Evolutionary conservation across 2,329 filamentous ascomycete genomes (phyloP).

Genomic region (Dendrostoma leiphaemia): DNA sequence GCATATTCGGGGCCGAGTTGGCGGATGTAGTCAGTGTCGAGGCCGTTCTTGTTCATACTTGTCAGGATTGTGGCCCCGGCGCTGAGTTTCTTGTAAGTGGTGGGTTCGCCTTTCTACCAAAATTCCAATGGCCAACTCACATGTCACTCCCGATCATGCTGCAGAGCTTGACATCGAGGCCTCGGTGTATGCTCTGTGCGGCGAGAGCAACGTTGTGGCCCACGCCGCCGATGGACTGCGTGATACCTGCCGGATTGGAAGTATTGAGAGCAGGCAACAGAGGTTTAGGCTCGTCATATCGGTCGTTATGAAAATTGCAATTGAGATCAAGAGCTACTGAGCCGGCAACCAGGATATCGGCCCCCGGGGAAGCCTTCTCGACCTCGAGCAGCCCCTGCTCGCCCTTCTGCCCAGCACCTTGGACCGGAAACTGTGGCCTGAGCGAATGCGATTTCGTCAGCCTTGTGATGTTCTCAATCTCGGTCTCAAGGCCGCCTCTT

Average conservation of each 20-base stretch:
- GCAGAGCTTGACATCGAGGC: conserved; percentile 66
- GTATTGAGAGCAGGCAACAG: conserved; percentile 62
- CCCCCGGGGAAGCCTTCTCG: conserved; percentile 23
- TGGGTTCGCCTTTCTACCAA: too few relatives aligned
- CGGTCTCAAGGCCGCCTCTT: conserved; percentile 3
- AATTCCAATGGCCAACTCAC: too few relatives aligned
- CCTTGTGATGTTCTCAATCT: not conserved
- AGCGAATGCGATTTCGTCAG: not conserved
- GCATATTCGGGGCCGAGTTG: conserved; percentile 46
- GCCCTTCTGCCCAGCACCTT: not conserved
- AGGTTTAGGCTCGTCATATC: conserved; percentile 24
- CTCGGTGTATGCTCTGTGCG: conserved; percentile 64
- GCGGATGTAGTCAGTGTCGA: conserved; percentile 64
- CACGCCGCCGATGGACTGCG: conserved; percentile 84
- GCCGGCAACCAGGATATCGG: conserved; percentile 83
- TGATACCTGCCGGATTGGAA: conserved; percentile 81
- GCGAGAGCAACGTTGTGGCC: conserved; percentile 89
- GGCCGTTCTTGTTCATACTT: conserved; percentile 60
- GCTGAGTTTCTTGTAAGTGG: conserved; percentile 37
- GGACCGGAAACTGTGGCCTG: conserved; percentile 2
- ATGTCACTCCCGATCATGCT: conserved; percentile 79
- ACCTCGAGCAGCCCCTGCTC: not conserved
- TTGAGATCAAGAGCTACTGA: conserved; percentile 84
- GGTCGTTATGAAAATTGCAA: conserved; percentile 64
- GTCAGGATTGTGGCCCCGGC: conserved; percentile 73